Conservation (phyloP, 768 basidiomycete genomes). For the Naematelia aurantialba region DNA sequence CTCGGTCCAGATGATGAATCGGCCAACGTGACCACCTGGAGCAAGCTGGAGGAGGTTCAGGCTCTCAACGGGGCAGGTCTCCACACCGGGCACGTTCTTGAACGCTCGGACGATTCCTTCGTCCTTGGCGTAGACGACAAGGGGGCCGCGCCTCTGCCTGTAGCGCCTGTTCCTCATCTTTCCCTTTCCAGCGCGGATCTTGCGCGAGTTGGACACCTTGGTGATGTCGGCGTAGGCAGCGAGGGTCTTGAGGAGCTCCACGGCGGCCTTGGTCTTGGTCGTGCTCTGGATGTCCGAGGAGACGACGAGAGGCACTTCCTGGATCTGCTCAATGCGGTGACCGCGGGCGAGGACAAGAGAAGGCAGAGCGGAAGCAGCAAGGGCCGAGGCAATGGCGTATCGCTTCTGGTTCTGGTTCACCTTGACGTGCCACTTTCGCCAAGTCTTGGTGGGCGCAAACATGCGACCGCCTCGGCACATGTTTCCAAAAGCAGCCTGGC, state of each 20-base stretch:
- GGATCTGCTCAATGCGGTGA: constrained; percentile 94
- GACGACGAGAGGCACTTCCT: constrained; percentile 94
- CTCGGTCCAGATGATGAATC: constrained; percentile 99
- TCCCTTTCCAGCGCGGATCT: constrained; percentile 93
- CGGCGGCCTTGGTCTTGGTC: constrained; percentile 95
- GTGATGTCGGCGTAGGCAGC: constrained; percentile 86
- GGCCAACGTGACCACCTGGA: constrained; percentile 97
- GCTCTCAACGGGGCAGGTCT: constrained; percentile 86
- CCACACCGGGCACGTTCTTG: constrained; percentile 98
- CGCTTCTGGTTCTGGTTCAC: constrained; percentile 99
- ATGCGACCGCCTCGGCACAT: constrained; percentile 99
- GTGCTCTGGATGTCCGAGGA: constrained; percentile 73
- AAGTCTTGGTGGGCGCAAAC: constrained; percentile 99
- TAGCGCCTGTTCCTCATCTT: constrained; percentile 96
- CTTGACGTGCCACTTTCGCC: constrained; percentile 99
- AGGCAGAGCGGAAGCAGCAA: constrained; percentile 95
- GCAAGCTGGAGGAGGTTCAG: constrained; percentile 98
- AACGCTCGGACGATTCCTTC: constrained; percentile 96
- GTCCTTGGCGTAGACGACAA: constrained; percentile 95
- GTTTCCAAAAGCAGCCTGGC: constrained; percentile 99
- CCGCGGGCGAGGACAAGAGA: constrained; percentile 98
- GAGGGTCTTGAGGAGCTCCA: constrained; percentile 83
- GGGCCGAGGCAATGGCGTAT: constrained; percentile 93
- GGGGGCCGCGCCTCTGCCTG: constrained; percentile 94
- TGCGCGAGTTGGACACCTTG: constrained; percentile 96